Base-by-base conservation (phyloP, 2,329 filamentous ascomycete species). In the Claviceps maximensis region DNA sequence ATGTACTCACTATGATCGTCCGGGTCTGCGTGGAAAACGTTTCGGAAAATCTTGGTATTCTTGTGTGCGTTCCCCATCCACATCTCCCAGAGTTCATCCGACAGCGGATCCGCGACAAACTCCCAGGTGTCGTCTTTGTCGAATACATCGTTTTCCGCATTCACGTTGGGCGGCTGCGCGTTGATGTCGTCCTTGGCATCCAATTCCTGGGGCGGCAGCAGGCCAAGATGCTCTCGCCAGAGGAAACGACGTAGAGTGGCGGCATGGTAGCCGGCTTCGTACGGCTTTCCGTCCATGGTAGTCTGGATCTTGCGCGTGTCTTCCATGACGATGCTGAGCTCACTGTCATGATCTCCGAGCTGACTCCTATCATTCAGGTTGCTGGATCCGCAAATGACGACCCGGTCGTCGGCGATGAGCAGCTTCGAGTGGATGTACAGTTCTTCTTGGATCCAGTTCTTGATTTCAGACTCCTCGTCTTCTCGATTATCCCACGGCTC, bases 401-500 rank as follows among this genome's bases (percentile, higher is more conserved):
- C 78, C 52, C 83, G 82, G 66, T 97, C 91, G 64, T 97, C 90
- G 1, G 85, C 86, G 59, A 96, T 91, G 59, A 93, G 77, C 38
- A 96, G 76, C 71, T 97, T 98, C 29, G 83, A 86, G 67, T 98
- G 93, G 48, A 97, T 84, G 66, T 98, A 98, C 2, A 97, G 78
- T 67, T 98, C 91, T 66, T 98, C 93, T 65, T 95, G 91, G 55
- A 97, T 84, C 74, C 93, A 94, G 64, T 94, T 88, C 52, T 85
- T 78, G 54, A 89, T 85, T 67, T 97, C 93, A 1, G 80, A 79
- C 59, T 91, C 79, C 0, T 81, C 71, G 3, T 85, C 71, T 0
- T 75, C 73, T 17, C 87, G 42, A 21, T 46, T 85, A 17, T 90
- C 84, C 87, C 89, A 96, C 1, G 71, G 62, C 66, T 94, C 87